phyloP scores from a whole-genome alignment of 768 basidiomycete genomes.

The Suillus clintonianus region DNA sequence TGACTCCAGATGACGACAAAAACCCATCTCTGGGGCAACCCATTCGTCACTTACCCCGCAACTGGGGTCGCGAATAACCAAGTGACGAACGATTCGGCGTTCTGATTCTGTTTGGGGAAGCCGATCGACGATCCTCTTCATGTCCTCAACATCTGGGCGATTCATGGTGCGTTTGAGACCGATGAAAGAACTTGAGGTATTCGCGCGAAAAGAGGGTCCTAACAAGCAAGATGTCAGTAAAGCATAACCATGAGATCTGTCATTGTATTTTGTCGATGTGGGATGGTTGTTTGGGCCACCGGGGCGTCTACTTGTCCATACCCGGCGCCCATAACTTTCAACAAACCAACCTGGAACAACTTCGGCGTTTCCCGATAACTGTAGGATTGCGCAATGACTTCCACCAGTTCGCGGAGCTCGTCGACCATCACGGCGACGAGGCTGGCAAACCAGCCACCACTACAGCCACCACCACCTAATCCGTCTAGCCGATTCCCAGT shows the following conservation, averaged over 20 bases:
- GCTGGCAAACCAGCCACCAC: constrained; percentile 25
- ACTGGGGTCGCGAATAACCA: constrained; percentile 49
- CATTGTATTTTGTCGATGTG: not conserved
- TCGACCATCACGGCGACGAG: constrained; percentile 48
- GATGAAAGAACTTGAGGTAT: not conserved
- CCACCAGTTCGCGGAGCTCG: constrained; percentile 50
- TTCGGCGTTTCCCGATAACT: not conserved
- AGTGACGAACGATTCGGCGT: constrained; percentile 58
- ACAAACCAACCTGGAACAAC: not conserved
- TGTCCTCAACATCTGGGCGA: constrained; percentile 42
- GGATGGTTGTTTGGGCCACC: not conserved
- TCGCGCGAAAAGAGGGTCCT: not conserved
- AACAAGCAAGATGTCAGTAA: constrained; percentile 1
- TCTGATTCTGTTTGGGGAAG: constrained; percentile 62
- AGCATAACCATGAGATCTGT: not conserved
- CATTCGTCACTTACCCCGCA: constrained; percentile 56
- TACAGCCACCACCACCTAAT: constrained; percentile 45
- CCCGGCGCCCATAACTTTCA: not conserved
- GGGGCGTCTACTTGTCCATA: constrained; percentile 1
- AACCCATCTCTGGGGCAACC: constrained; percentile 55
- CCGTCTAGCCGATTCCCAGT: constrained; percentile 71
- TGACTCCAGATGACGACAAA: constrained; percentile 67
- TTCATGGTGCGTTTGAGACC: constrained; percentile 20
- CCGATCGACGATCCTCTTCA: constrained; percentile 60
- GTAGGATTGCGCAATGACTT: constrained; percentile 17